Base-by-base conservation (phyloP, 2,329 filamentous ascomycete genomes). In the Microdochium bolleyi region DNA sequence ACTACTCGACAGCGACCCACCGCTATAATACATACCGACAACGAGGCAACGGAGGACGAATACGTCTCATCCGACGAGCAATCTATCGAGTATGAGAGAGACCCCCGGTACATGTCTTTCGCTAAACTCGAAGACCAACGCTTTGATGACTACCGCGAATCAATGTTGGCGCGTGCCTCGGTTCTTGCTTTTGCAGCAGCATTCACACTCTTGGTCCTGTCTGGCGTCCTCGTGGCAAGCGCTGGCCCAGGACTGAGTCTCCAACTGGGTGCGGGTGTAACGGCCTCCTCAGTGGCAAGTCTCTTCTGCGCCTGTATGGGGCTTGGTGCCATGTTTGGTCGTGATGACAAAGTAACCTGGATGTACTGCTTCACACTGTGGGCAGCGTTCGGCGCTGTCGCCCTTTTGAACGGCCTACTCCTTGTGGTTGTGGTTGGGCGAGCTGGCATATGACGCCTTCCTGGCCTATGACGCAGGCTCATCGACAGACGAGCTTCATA, bases 201-300 rank as follows among this genome's bases (percentile, higher is more conserved):
- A 0, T 76, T 85, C 34, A 66, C 84, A 7, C 75, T 92, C 9
- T 76, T 90, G 34, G 66, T 78, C 49, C 77, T 92, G 30, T 80
- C 87, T 0, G 75, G 75, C 37, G 74, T 87, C 10, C 77, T 94
- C 37, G 81, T 88, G 30, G 70, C 74, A 14, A 88, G 88, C 1
- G 88, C 87, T 9, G 77, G 80, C 49, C 84, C 83, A 63, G 86
- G 80, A 64, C 75, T 86, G 58, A 75, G 79, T 3, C 75, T 83
- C n/a, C 83, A 89, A 65, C 88, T 92, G 3, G 87, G 92, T 60
- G 81, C 80, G 0, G 88, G 84, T 9, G 85, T 88, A 2, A 76
- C 88, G 1, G 74, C 89, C 41, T 88, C 87, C 10, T 83, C 87
- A 16, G 76, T 88, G 30, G 74, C 80, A 27, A 88, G 84, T 57